Evolutionary conservation across 2,329 filamentous ascomycete species (phyloP).

Genomic region (Penicillium sp.): DNA sequence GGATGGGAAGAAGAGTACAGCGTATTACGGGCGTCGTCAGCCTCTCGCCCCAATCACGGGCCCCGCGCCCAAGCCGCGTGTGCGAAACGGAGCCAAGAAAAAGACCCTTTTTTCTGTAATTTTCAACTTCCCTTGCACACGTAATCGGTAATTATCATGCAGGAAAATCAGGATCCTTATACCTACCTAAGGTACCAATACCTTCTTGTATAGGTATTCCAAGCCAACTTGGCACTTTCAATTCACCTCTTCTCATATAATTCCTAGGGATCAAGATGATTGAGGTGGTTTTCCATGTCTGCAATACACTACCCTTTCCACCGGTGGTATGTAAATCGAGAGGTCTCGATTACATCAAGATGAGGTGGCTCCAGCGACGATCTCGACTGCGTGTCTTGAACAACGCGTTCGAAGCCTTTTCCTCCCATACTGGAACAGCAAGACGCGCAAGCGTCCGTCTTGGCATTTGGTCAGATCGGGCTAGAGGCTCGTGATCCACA

Average conservation of each 20-base stretch:
- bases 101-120: conserved; percentile 25
- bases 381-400: neutral
- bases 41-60: conserved; percentile 34
- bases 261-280: too few relatives aligned
- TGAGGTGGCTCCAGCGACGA: too few relatives aligned
- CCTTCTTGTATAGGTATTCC: too few relatives aligned
- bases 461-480: conserved; percentile 31
- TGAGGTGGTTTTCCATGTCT: too few relatives aligned
- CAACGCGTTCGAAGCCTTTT: conserved; percentile 16
- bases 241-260: too few relatives aligned
- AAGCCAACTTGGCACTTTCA: too few relatives aligned
- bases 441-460: conserved; percentile 40
- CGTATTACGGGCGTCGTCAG: conserved; percentile 36
- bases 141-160: too few relatives aligned
- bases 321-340: too few relatives aligned
- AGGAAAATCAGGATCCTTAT: too few relatives aligned
- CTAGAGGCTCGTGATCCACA: conserved; percentile 19
- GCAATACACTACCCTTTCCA: too few relatives aligned
- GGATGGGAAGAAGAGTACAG: conserved; percentile 8
- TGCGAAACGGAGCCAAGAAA: conserved; percentile 28
- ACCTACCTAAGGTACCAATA: too few relatives aligned
- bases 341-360: too few relatives aligned
- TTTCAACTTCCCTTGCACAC: conserved; percentile 18
- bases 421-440: conserved; percentile 12
- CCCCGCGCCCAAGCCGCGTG: conserved; percentile 35